Evolutionary conservation across 2,329 filamentous ascomycete species (phyloP).

Genomic region (Amesomyces nigricolor): DNA sequence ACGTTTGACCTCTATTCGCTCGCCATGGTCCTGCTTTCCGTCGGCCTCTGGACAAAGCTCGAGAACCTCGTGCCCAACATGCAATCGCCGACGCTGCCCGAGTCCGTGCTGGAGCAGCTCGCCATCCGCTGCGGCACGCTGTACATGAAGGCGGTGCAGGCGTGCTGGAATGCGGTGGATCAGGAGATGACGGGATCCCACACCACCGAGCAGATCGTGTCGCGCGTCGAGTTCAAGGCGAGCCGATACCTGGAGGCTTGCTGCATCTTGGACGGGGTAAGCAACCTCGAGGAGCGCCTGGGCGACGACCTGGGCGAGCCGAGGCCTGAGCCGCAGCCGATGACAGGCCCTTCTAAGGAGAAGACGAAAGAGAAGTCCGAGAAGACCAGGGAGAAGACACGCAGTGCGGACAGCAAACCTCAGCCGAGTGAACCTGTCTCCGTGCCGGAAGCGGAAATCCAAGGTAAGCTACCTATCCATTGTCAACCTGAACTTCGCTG

Average conservation of each 20-base stretch:
- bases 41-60: slow-evolving; percentile 69
- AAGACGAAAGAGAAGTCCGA: slow-evolving; percentile 5
- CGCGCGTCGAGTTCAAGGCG: slow-evolving; percentile 47
- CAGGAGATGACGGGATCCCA: slow-evolving; percentile 46
- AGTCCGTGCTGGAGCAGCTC: slow-evolving; percentile 57
- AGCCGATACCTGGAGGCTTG: slow-evolving; percentile 58
- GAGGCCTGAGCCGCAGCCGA: slow-evolving; percentile 8
- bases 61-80: slow-evolving; percentile 45
- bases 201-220: slow-evolving; percentile 47
- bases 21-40: slow-evolving; percentile 65
- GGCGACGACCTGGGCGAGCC: slow-evolving; percentile 41
- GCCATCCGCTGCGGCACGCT: slow-evolving; percentile 65
- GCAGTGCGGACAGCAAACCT: too few species aligned
- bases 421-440: not conserved
- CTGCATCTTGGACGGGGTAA: slow-evolving; percentile 55
- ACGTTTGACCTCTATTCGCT: slow-evolving; percentile 67
- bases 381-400: not conserved
- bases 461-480: not conserved
- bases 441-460: not conserved
- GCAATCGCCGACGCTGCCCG: slow-evolving; percentile 48
- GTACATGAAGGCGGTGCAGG: slow-evolving; percentile 69
- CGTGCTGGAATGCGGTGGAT: slow-evolving; percentile 67
- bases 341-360: slow-evolving; percentile 23
- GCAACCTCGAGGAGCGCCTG: slow-evolving; percentile 49
- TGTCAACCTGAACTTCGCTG: too few species aligned